Evolutionary conservation across 768 basidiomycete species (phyloP), one percentile per base, ranked within the genome.

Genomic region (Tylopilus sp.): DNA sequence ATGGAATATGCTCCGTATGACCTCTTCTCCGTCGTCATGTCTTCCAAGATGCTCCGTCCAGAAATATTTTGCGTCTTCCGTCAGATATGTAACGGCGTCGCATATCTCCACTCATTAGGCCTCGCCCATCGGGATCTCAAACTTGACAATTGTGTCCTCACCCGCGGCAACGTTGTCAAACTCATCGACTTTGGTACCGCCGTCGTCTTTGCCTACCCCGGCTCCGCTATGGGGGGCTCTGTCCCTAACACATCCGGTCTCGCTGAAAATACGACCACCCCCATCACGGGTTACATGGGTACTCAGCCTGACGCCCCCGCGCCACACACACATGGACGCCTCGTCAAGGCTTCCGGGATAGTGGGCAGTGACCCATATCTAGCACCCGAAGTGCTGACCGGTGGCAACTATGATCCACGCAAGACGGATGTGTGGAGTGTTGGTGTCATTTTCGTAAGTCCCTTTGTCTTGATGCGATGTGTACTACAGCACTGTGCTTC

Each of bases 1-100:
- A 99, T 99, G 97, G 95, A 98, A 71, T 98, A 97, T 63, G 97
- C 97, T 3, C 97, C 97, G 17, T 97, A 85, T 65, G 97, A 99
- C 73, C 85, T 99, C 50, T 99, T 99, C 75, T 91, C 89, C 53
- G 95, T 98, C 65, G 97, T 99, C 78, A 99, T 99, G 97, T 94
- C 95, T 15, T 91, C 92, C 57, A 97, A 93, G 74, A 99, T 99
- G 97, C 82, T 86, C 53, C 88, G 97, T 21, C 94, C 95, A 46
- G 95, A 99, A 71, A 94, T 98, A 48, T 98, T 97, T 75, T 99
- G 97, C 68, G 93, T 98, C 57, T 98, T 98, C 73, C 90, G 94
- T 53, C 97, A 99, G 72, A 98, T 99, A 60, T 91, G 95, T 70
- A 89, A 92, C 61, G 97, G 97, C 50, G 95, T 99, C 56, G 90